Base-by-base conservation (phyloP, 1,284 basidiomycete genomes). In the Sanguinoderma infundibulare region DNA sequence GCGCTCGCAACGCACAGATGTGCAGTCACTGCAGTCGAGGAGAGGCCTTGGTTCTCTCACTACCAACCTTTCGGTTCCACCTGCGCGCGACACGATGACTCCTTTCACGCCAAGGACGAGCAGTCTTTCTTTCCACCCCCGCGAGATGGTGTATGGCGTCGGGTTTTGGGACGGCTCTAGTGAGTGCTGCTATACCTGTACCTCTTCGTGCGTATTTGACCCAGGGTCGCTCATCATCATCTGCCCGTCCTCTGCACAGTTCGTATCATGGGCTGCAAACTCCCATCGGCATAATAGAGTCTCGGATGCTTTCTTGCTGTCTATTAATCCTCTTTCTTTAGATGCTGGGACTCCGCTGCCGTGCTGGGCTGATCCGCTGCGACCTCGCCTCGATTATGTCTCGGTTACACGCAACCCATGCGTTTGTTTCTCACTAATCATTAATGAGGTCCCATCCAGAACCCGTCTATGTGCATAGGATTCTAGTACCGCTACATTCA, bases 91-190 rank as follows among this genome's bases (percentile, higher is more conserved):
- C 9, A 72, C 80, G 38, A 81, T 85, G 4, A 87, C 85, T 17
- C 78, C 82, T 2, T 89, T 82, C 70, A 87, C 89, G 58, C 85
- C 87, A 38, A 79, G 88, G 61, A 78, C 78, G 40, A 86, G 83
- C 56, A 88, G 88, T 20, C 75, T 93, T 44, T 79, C 80, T 2
- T 94, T 94, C 81, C 91, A 94, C 73, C 91, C 92, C 5, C 81
- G 83, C 60, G 90, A 94, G 74, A 92, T 94, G 92, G 71, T 94
- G 59, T 91, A 87, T 69, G 90, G 86, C 17, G 73, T 89, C 28
- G 91, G 91, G 24, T 83, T 84, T 53, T 83, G 87, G 59, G 92
- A 94, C 74, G 91, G 92, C 8, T 82, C 81, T 60, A 81, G 89
- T 91, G 70, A 69, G 86, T 74, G 39, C 1, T 9, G 42, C 20